These are phyloP conservation scores for Phyllosticta citriasiana DNA, from an alignment of 2,329 filamentous ascomycete genomes.

Conservation along the genomic window DNA sequence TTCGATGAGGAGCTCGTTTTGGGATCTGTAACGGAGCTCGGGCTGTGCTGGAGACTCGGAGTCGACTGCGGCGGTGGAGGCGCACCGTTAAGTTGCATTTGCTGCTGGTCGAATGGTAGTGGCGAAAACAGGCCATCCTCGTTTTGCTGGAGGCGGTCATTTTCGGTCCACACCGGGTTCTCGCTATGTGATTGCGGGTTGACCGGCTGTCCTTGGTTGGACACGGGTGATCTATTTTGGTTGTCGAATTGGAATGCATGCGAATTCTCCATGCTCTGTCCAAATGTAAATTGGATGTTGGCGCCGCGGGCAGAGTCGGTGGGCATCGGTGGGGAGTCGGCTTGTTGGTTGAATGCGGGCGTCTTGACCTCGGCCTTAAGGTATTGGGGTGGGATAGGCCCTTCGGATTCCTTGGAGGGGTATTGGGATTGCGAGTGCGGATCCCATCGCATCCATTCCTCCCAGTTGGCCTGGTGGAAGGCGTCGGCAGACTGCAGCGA, in stretches of 20 bases:
- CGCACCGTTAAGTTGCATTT: constrained; percentile 12
- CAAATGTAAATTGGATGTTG: constrained; percentile 24
- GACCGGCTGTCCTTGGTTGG: constrained; percentile 2
- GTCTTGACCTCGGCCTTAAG: constrained; percentile 19
- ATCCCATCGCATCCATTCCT: constrained; percentile 40
- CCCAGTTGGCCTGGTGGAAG: constrained; percentile 31
- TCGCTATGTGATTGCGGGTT: background rate
- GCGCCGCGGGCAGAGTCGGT: constrained; percentile 10
- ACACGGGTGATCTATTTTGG: constrained; percentile 20
- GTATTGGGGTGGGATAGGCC: constrained; percentile 20
- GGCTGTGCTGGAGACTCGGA: constrained; percentile 28
- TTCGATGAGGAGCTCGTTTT: constrained; percentile 35
- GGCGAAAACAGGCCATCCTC: constrained; percentile 22
- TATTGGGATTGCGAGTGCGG: constrained; percentile 23
- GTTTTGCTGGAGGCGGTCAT: constrained; percentile 15
- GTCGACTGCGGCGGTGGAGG: constrained; percentile 22
- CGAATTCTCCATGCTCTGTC: constrained; percentile 21
- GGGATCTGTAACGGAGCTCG: constrained; percentile 22
- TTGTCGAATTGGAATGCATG: constrained; percentile 26
- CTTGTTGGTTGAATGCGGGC: constrained; percentile 18
- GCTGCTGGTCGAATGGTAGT: constrained; percentile 18
- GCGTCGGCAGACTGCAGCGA: constrained; percentile 22
- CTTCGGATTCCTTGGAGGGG: constrained; percentile 12
- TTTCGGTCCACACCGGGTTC: constrained; percentile 21
- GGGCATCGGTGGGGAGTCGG: constrained; percentile 18